Conservation (phyloP, 441 rosid genomes). For the Omphalea diandra region DNA sequence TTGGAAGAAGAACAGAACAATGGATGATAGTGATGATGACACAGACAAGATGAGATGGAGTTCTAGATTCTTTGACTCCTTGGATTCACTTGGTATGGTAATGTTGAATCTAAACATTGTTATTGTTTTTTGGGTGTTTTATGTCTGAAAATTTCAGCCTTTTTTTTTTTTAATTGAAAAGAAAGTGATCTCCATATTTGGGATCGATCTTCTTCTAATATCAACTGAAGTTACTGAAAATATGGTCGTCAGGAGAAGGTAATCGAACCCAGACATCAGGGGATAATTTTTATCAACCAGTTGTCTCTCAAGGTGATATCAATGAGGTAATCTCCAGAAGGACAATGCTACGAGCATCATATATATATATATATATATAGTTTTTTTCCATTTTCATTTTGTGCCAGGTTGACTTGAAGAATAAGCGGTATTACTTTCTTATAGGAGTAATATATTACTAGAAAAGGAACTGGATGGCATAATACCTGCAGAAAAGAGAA, state of each 20-base stretch:
- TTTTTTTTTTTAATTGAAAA: constrained; percentile 7
- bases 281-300: constrained; percentile 27
- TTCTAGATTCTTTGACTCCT: constrained; percentile 27
- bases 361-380: too few species aligned
- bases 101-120: constrained; percentile 3
- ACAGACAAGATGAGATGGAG: constrained; percentile 28
- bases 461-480: not conserved
- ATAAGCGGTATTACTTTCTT: not conserved
- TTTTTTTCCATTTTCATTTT: not conserved
- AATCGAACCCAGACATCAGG: constrained; percentile 24
- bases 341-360: not conserved
- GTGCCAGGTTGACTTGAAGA: constrained; percentile 4
- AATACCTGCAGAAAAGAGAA: not conserved
- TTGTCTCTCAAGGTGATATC: constrained; percentile 26
- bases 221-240: constrained; percentile 23
- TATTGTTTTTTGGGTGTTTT: constrained; percentile 1
- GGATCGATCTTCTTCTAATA: constrained; percentile 17
- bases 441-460: not conserved
- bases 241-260: constrained; percentile 41
- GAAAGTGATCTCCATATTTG: constrained; percentile 2
- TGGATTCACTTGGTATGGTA: constrained; percentile 35
- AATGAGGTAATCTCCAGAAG: constrained; percentile 33
- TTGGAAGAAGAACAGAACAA: constrained; percentile 31
- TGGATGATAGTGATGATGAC: constrained; percentile 29
- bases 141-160: not conserved